Evolutionary conservation across 768 basidiomycete genomes (phyloP), one percentile per base, ranked within the genome.

Genomic region (Pulveroboletus frians): DNA sequence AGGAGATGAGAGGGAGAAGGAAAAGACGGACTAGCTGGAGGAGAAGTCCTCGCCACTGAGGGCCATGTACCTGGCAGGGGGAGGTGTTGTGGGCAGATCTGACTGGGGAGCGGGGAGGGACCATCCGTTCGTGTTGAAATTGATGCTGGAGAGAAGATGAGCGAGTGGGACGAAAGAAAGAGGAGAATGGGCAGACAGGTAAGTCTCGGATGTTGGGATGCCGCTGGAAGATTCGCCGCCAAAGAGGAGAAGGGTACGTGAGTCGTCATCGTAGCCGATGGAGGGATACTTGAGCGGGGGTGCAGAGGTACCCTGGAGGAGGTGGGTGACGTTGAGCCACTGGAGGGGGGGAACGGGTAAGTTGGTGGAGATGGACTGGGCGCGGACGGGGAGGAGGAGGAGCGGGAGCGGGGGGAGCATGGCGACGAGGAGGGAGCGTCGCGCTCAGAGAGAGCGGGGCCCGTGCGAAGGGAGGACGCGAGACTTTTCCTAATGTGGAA

Each of bases 201-300:
- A 85, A 1, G 87, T 89, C 54, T 79, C 73, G 1, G 76, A 76
- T 61, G 80, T 81, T 40, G 75, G 72, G 26, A 85, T 73, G 10
- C 84, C 82, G 52, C 76, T 77, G 47, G 78, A 71, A 5, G 86
- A 84, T 67, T 87, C 76, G 40, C 88, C 88, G 43, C 88, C 88
- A 59, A 88, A 90, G 45, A 90, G 74, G 56, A 90, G 70, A 46
- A 90, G 66, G 9, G 75, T 76, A 43, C 80, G 77, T 56, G 77
- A 77, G 31, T 35, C 50, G 55, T 63, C 67, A 58, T 71, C 67
- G 60, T 72, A 76, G 13, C 85, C 88, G 55, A 91, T 81, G 30
- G 83, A 75, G 7, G 85, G 79, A 58, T 86, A 83, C 64, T 80
- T 84, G 55, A 89, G 73, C 7, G 83, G 81, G 7, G 85, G 79